Evolutionary conservation across 2,329 filamentous ascomycete species (phyloP).

Genomic region (Fusarium irregulare): DNA sequence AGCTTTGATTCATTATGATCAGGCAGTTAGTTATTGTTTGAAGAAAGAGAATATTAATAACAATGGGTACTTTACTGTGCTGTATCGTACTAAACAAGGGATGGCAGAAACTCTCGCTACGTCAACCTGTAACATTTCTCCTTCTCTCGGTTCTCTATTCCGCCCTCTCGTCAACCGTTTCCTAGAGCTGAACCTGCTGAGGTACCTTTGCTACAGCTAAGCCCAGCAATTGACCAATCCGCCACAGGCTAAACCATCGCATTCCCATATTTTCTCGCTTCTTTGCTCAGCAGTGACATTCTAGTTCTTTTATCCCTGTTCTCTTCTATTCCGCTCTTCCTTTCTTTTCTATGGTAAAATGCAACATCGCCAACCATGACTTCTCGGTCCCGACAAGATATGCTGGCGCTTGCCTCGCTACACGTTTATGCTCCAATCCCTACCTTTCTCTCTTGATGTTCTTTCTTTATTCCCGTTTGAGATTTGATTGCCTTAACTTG

Average conservation of each 20-base stretch:
- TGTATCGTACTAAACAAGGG: not conserved
- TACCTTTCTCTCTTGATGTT: not conserved
- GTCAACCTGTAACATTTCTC: conserved; percentile 32
- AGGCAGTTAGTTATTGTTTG: not conserved
- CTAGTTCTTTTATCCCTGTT: conserved; percentile 4
- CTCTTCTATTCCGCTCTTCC: conserved; percentile 8
- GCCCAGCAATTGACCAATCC: conserved; percentile 9
- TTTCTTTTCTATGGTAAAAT: not conserved
- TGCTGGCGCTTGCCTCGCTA: conserved; percentile 14
- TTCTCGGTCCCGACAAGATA: conserved; percentile 15
- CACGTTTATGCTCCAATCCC: not conserved
- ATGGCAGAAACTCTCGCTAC: conserved; percentile 27
- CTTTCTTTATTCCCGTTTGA: conserved; percentile 2
- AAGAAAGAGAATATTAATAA: not conserved
- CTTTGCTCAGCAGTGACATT: conserved; percentile 30
- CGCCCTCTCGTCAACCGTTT: conserved; percentile 20
- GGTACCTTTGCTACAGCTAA: conserved; percentile 3
- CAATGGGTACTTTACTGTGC: not conserved
- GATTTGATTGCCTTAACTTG: conserved; percentile 7
- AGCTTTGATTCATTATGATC: not conserved
- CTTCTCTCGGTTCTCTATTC: conserved; percentile 34
- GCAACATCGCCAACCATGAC: conserved; percentile 4
- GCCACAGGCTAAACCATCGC: not conserved
- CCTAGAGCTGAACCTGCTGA: not conserved
- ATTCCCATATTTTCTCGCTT: conserved; percentile 40